These are phyloP conservation scores for Vinca major DNA, from an alignment of 305 asterid genomes.

Conservation along the genomic window DNA sequence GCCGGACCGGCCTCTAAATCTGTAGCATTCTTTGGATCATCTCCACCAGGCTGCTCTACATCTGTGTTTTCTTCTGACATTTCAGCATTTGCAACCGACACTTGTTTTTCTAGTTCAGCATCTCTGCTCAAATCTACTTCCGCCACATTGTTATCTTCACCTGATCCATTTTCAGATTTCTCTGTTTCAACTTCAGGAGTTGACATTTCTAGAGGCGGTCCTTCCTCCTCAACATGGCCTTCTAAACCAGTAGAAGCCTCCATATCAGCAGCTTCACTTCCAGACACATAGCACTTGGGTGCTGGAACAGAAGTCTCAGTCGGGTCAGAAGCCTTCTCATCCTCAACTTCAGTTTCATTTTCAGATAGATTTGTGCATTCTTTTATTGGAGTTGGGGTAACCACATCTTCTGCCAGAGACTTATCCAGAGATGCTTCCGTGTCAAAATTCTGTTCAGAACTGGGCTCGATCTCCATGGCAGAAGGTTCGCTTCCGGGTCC, in stretches of 20 bases:
- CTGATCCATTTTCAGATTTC: conserved; percentile 12
- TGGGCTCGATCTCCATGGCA: not conserved
- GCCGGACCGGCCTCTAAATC: not conserved
- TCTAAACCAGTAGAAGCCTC: conserved; percentile 5
- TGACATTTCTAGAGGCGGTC: conserved; percentile 1
- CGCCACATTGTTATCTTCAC: conserved; percentile 4
- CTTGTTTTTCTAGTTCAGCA: conserved; percentile 12
- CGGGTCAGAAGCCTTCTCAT: not conserved
- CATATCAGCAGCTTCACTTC: conserved; percentile 1
- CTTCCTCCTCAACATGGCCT: not conserved
- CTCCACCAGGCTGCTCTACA: not conserved
- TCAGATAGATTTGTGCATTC: not conserved
- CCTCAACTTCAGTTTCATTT: not conserved
- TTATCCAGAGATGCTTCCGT: not conserved
- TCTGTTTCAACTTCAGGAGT: conserved; percentile 11
- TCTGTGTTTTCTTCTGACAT: not conserved
- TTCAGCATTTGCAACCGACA: conserved; percentile 10
- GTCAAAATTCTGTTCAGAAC: not conserved
- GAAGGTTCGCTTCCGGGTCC: conserved; percentile 13
- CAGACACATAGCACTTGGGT: not conserved
- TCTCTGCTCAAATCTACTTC: conserved; percentile 15
- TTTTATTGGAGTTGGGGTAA: not conserved
- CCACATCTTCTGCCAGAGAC: not conserved
- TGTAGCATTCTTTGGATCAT: conserved; percentile 4
- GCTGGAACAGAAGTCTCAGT: not conserved